phyloP scores from a whole-genome alignment of 2,329 filamentous ascomycete genomes.

The Diaporthe batatas region DNA sequence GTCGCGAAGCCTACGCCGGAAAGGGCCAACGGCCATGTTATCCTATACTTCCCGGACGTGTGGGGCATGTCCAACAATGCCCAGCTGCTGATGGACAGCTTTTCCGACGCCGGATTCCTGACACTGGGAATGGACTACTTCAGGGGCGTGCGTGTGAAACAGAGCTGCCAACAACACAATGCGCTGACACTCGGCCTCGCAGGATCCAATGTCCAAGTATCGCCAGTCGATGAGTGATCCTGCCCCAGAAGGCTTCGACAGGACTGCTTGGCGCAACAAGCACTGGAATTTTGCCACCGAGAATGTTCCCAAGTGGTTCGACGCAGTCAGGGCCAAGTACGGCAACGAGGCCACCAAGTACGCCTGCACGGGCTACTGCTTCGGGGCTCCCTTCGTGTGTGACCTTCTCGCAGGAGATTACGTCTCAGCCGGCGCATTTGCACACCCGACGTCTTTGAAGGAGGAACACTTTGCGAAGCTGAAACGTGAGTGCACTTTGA shows the following conservation, averaged over 20 bases:
- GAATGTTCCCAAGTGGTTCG: slow-evolving; percentile 60
- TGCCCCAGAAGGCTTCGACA: slow-evolving; percentile 58
- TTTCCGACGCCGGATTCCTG: slow-evolving; percentile 59
- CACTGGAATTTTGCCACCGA: slow-evolving; percentile 58
- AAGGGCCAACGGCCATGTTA: slow-evolving; percentile 55
- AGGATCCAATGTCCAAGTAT: slow-evolving; percentile 61
- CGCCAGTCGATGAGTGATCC: slow-evolving; percentile 49
- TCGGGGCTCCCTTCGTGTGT: slow-evolving; percentile 60
- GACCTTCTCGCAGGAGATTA: slow-evolving; percentile 54
- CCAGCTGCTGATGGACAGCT: slow-evolving; percentile 60
- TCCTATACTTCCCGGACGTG: slow-evolving; percentile 62
- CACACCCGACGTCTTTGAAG: slow-evolving; percentile 63
- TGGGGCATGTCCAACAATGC: slow-evolving; percentile 59
- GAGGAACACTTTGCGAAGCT: slow-evolving; percentile 59
- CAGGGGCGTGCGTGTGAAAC: slow-evolving; percentile 50
- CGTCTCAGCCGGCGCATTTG: slow-evolving; percentile 61
- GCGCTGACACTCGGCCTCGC: neutral
- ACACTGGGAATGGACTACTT: slow-evolving; percentile 61
- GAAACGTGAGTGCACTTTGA: slow-evolving; percentile 48
- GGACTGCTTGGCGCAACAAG: slow-evolving; percentile 62
- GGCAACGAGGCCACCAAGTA: slow-evolving; percentile 53
- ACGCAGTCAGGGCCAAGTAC: slow-evolving; percentile 53
- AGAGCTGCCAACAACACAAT: neutral
- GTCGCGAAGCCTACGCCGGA: slow-evolving; percentile 47
- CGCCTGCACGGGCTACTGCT: slow-evolving; percentile 58